Conservation (phyloP, 2,329 filamentous ascomycete species). For the Sclerotinia nivalis region DNA sequence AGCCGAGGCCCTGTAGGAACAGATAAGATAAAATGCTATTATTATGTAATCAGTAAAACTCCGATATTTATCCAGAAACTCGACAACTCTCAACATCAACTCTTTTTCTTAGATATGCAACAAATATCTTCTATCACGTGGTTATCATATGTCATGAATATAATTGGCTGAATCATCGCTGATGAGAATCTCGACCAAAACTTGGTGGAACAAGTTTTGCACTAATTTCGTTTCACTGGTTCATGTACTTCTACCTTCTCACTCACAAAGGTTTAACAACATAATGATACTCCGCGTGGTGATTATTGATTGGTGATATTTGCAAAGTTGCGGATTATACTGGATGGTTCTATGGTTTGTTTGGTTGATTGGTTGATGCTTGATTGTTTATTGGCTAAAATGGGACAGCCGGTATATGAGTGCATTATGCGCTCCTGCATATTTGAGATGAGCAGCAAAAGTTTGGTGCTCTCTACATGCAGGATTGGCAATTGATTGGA, state of each 20-base stretch:
- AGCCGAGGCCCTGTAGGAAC: not conserved
- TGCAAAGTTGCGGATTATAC: no score
- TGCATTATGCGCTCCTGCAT: no score
- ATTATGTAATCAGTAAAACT: not conserved
- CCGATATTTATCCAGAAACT: not conserved
- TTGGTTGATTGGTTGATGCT: no score
- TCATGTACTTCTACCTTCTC: no score
- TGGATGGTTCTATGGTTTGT: no score
- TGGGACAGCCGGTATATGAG: not conserved
- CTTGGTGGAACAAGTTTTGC: not conserved
- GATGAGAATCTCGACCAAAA: not conserved
- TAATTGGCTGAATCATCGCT: not conserved
- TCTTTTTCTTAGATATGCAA: not conserved
- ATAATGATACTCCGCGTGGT: no score
- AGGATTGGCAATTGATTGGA: not conserved
- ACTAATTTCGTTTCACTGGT: no score
- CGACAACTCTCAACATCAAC: no score
- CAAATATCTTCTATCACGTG: accelerated
- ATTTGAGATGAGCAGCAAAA: not conserved
- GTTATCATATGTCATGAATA: not conserved
- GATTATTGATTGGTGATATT: no score
- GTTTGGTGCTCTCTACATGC: no score
- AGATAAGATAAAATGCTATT: not conserved
- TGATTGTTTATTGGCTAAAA: not conserved
- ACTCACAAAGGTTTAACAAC: no score